A percentile compares a stretch with the other conserved stretches of the same genome.
Conservation (phyloP, 228 moss, liverwort and hornwort species). For the Sphagnum fallax region DNA sequence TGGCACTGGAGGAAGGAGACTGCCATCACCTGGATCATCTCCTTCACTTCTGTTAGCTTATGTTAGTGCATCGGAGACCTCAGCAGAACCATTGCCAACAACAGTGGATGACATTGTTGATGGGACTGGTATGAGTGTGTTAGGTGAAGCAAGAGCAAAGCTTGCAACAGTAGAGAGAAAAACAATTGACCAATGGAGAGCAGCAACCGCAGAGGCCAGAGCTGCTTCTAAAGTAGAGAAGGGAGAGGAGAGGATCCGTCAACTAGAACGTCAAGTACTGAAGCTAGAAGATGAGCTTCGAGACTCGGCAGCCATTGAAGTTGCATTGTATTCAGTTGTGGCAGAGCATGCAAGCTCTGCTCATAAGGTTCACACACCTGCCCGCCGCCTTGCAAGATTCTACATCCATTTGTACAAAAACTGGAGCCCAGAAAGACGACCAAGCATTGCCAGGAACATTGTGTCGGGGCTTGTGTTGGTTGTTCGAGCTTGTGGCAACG, state of each 20-base stretch:
- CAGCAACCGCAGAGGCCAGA: conserved; percentile 65
- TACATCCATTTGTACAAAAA: conserved; percentile 69
- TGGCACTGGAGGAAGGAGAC: too few relatives aligned
- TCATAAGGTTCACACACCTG: conserved; percentile 87
- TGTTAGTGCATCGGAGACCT: too few relatives aligned
- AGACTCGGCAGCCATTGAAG: conserved; percentile 72
- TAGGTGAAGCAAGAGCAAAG: conserved; percentile 75
- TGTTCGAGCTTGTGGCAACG: conserved; percentile 75
- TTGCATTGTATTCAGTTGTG: conserved; percentile 73
- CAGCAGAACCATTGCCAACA: too few relatives aligned
- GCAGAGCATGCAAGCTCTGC: conserved; percentile 88
- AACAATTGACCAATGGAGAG: conserved; percentile 74
- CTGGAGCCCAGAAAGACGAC: conserved; percentile 64
- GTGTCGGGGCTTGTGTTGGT: conserved; percentile 73
- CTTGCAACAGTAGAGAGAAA: conserved; percentile 73
- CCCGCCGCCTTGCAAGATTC: conserved; percentile 75
- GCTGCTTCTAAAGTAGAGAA: conserved; percentile 47
- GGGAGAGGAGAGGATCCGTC: conserved; percentile 43
- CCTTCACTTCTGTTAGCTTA: too few relatives aligned
- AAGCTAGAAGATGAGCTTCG: conserved; percentile 70
- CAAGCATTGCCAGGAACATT: conserved; percentile 57
- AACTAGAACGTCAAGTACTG: conserved; percentile 37
- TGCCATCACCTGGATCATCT: too few relatives aligned
- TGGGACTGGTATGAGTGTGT: conserved; percentile 35
- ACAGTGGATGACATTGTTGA: conserved; percentile 13